phyloP scores from a whole-genome alignment of 2,329 filamentous ascomycete genomes.

The Hymenoscyphus salicellus region DNA sequence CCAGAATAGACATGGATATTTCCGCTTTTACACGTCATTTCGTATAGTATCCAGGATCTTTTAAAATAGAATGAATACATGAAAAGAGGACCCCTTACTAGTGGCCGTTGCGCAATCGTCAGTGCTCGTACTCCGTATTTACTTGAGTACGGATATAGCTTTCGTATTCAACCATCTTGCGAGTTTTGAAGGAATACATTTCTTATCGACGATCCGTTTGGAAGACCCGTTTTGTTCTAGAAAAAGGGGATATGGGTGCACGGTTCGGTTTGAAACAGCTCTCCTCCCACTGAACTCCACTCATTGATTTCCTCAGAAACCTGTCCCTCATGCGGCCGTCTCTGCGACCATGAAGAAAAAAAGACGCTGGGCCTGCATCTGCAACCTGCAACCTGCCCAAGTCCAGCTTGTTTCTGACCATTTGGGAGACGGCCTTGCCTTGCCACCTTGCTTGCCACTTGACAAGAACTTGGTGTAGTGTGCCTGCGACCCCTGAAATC shows the following conservation, averaged over 20 bases:
- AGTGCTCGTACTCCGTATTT: background rate
- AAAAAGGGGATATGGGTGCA: background rate
- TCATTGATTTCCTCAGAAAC: background rate
- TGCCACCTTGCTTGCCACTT: background rate
- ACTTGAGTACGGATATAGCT: background rate
- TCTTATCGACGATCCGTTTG: background rate
- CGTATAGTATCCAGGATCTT: background rate
- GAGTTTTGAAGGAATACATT: background rate
- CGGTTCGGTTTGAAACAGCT: background rate
- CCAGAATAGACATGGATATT: background rate
- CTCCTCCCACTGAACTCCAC: background rate
- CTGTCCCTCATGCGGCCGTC: background rate
- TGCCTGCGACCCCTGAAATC: background rate
- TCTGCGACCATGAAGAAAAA: background rate
- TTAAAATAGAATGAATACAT: background rate
- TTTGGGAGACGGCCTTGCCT: background rate
- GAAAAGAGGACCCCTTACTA: background rate
- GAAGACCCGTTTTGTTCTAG: background rate
- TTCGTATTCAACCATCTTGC: background rate
- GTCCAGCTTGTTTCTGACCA: background rate
- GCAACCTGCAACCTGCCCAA: background rate
- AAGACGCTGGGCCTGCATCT: background rate
- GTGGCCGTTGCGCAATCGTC: background rate
- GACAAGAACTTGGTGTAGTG: background rate
- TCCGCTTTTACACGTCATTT: constrained; percentile 3